These are phyloP conservation scores for Ophiostoma novo-ulmi DNA, from an alignment of 2,329 filamentous ascomycete genomes.

Conservation along the genomic window DNA sequence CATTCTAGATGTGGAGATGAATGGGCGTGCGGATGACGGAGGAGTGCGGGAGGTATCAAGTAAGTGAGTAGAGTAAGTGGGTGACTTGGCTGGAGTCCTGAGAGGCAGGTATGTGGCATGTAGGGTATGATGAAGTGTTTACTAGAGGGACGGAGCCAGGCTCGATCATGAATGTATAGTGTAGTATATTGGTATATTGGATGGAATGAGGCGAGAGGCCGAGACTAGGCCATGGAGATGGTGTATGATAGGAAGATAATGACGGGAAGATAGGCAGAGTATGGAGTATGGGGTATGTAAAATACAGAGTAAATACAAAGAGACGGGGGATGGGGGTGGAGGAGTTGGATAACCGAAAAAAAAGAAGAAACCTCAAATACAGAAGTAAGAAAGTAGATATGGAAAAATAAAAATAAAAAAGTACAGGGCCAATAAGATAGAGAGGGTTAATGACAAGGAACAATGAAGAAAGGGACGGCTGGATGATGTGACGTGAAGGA, in stretches of 20 bases:
- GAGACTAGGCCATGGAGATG: neutral
- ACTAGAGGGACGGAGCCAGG: neutral
- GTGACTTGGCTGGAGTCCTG: neutral
- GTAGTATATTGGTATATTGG: neutral
- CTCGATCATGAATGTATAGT: neutral
- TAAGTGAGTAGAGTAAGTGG: neutral
- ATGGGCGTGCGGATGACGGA: constrained; percentile 19
- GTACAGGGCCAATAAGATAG: neutral
- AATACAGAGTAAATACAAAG: neutral
- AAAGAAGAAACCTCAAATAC: neutral
- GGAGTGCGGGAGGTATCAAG: neutral
- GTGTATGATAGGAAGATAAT: neutral
- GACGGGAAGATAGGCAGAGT: neutral
- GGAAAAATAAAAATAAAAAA: neutral
- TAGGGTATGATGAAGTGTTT: neutral
- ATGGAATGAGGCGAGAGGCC: neutral
- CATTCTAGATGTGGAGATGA: constrained; percentile 11
- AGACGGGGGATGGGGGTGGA: neutral
- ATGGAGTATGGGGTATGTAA: neutral
- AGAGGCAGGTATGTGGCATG: neutral
- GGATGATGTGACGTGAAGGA: neutral
- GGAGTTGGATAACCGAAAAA: constrained; percentile 8
- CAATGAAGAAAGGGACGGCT: neutral
- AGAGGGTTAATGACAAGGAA: neutral
- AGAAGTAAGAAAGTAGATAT: neutral